Percentiles rank a stretch among this genome's conserved stretches.
phyloP scores from a whole-genome alignment of 78 protist species.

The Guillardia theta region DNA sequence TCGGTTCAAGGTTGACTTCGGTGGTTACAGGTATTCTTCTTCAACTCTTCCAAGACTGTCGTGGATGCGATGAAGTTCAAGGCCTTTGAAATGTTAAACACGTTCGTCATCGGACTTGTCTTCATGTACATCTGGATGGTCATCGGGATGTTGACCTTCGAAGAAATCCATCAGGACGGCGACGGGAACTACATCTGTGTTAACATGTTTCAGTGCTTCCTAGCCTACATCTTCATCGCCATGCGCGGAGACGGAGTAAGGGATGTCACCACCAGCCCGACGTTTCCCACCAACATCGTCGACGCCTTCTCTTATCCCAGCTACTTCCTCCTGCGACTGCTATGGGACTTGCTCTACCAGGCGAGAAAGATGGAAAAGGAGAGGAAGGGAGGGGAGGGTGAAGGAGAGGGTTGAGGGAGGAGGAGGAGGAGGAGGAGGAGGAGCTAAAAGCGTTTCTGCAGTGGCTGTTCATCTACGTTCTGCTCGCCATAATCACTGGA shows the following conservation, averaged over 20 bases:
- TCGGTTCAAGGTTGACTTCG: no score
- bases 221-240: not conserved
- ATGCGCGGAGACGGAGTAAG: not conserved
- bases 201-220: slow-evolving; percentile 20
- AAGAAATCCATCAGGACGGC: not conserved
- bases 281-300: not conserved
- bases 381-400: no score
- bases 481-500: not conserved
- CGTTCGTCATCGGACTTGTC: not conserved
- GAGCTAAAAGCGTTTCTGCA: no score
- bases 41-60: not conserved
- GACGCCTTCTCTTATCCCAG: not conserved
- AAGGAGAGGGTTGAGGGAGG: no score
- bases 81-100: not conserved
- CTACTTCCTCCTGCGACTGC: not conserved
- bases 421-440: no score
- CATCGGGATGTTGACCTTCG: not conserved
- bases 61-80: not conserved
- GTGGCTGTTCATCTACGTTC: not conserved
- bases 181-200: not conserved
- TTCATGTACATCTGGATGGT: not conserved
- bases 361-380: no score
- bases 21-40: not conserved
- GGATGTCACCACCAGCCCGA: not conserved
- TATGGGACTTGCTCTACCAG: not conserved